These are phyloP conservation scores for Xylaria arbuscula DNA, from an alignment of 2,329 filamentous ascomycete species.

Conservation along the genomic window DNA sequence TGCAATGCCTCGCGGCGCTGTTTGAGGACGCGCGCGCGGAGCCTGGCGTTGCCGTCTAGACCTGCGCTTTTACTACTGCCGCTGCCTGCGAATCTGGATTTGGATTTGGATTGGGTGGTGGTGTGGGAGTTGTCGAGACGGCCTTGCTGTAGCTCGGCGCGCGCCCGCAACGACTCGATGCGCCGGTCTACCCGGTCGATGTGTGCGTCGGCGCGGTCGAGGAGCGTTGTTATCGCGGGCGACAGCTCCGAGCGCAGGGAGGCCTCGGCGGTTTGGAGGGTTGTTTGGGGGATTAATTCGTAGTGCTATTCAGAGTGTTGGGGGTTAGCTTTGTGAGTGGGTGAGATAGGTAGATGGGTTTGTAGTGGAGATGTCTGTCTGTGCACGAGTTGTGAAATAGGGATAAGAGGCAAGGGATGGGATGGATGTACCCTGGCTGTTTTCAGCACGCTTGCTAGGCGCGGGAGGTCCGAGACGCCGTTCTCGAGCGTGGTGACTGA, in stretches of 20 bases:
- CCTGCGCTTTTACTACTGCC: conserved; percentile 25
- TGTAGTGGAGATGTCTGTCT: not conserved
- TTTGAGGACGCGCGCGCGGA: conserved; percentile 69
- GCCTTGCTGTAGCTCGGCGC: conserved; percentile 85
- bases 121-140: conserved; percentile 55
- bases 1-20: conserved; percentile 87
- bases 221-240: conserved; percentile 83
- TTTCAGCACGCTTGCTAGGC: conserved; percentile 66
- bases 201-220: conserved; percentile 84
- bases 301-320: conserved; percentile 72
- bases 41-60: conserved; percentile 65
- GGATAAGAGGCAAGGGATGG: not conserved
- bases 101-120: not conserved
- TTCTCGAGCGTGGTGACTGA: conserved; percentile 67
- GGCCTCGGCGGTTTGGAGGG: conserved; percentile 82
- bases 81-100: not conserved
- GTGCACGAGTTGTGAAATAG: not conserved
- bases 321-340: conserved; percentile 12
- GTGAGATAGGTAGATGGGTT: not conserved
- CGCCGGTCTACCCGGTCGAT: conserved; percentile 84
- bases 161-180: conserved; percentile 84
- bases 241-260: conserved; percentile 88
- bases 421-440: conserved; percentile 64
- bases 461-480: conserved; percentile 68
- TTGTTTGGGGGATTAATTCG: conserved; percentile 88